Percentiles rank a stretch among this genome's conserved stretches.
These are phyloP conservation scores for Rubia peregrina DNA, from an alignment of 305 asterid species.

Conservation along the genomic window DNA sequence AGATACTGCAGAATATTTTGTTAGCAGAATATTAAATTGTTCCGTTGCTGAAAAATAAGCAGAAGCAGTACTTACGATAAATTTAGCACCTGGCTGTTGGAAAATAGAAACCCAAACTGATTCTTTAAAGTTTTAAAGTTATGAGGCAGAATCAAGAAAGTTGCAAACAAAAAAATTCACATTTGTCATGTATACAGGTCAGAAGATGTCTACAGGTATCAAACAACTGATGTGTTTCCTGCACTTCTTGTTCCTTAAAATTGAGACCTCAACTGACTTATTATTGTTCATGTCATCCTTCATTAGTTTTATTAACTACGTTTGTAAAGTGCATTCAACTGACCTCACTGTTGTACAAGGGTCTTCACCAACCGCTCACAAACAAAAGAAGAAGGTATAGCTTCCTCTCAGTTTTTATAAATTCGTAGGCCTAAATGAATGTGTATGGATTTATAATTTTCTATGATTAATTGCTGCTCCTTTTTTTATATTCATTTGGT, in stretches of 20 bases:
- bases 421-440: not conserved
- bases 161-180: too few relatives aligned
- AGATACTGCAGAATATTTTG: too few relatives aligned
- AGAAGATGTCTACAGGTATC: slow-evolving; percentile 63
- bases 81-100: too few relatives aligned
- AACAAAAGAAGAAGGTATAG: slow-evolving; percentile 79
- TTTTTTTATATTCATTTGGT: not conserved
- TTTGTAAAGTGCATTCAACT: slow-evolving; percentile 45
- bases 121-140: too few relatives aligned
- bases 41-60: too few relatives aligned
- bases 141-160: too few relatives aligned
- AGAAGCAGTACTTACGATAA: too few relatives aligned
- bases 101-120: too few relatives aligned
- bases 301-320: slow-evolving; percentile 49
- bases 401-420: not conserved
- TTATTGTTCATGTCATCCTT: slow-evolving; percentile 17
- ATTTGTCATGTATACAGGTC: too few relatives aligned
- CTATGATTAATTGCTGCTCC: slow-evolving; percentile 6
- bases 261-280: not conserved
- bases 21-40: too few relatives aligned
- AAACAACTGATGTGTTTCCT: not conserved
- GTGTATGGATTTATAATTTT: not conserved
- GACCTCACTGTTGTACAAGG: slow-evolving; percentile 44
- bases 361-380: slow-evolving; percentile 34
- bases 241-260: not conserved